Evolutionary conservation across 805 yeast species (phyloP).

Genomic region (Saturnispora diversa): DNA sequence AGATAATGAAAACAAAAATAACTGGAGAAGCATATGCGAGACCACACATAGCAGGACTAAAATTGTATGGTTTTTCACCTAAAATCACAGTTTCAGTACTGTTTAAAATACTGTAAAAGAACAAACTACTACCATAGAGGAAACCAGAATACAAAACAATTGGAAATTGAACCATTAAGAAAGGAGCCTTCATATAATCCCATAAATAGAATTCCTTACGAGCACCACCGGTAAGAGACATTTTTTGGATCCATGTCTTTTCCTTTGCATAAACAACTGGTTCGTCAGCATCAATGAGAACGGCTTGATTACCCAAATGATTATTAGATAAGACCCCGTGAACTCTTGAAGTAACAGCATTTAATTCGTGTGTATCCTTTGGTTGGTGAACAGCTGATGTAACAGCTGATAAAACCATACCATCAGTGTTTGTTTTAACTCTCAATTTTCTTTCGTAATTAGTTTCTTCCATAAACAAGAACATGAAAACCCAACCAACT

Average conservation of each 20-base stretch:
- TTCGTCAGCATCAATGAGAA: slow-evolving; percentile 20
- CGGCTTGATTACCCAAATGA: slow-evolving; percentile 26
- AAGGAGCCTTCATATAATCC: slow-evolving; percentile 31
- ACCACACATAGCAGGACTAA: slow-evolving; percentile 40
- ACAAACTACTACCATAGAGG: slow-evolving; percentile 40
- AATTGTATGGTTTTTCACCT: slow-evolving; percentile 43
- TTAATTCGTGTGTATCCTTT: slow-evolving; percentile 1
- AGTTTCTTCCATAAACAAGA: slow-evolving; percentile 49
- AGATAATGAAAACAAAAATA: slow-evolving; percentile 37
- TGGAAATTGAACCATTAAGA: slow-evolving; percentile 39
- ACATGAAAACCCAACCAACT: slow-evolving; percentile 32
- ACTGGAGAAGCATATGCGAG: slow-evolving; percentile 47
- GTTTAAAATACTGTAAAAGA: slow-evolving; percentile 42
- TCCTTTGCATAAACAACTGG: slow-evolving; percentile 22
- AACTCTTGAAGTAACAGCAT: slow-evolving; percentile 12
- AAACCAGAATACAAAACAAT: slow-evolving; percentile 55
- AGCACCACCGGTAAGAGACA: slow-evolving; percentile 36
- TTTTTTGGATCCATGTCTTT: slow-evolving; percentile 36
- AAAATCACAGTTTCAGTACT: slow-evolving; percentile 40
- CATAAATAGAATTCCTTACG: slow-evolving; percentile 24
- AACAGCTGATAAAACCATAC: slow-evolving; percentile 19
- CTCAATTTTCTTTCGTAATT: slow-evolving; percentile 33
- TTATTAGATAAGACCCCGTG: slow-evolving; percentile 21
- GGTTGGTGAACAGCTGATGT: slow-evolving; percentile 17
- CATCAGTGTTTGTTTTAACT: slow-evolving; percentile 22